Evolutionary conservation across 805 yeast species (phyloP), one percentile per base, ranked within the genome.

Genomic region (Cyberlindnera japonica): DNA sequence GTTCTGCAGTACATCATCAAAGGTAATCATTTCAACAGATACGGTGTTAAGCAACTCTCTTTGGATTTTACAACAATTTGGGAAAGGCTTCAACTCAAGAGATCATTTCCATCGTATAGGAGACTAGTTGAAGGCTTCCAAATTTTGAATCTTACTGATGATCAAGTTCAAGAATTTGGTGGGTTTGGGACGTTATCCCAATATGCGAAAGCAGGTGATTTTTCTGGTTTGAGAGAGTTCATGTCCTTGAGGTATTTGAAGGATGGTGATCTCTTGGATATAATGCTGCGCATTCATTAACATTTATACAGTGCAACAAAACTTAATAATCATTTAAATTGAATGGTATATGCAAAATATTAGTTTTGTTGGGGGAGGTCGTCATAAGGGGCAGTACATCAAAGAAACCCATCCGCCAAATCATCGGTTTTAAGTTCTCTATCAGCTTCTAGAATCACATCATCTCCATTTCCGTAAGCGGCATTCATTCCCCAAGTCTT

Each of bases 221-320:
- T 55, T 38, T 32, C 27, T 2, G 56, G 47, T 8, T 29, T 67
- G 19, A 62, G 51, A 43, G 35, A 47, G 2, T 36, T 38, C 9
- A 33, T 54, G 17, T 28, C 38, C 2, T 34, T 65, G 5, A 38
- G 38, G 7, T 45, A 46, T 28, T 41, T 65, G 25, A 47, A 38
- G 18, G 64, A 65, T 40, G 49, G 58, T 13, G 69, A 64, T 32
- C 53, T 67, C 9, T 56, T 63, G 36, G 70, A 67, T 49, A 62
- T 64, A 15, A 45, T 67, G 36, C 55, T 62, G 35, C 59, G 71
- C 44, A 53, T 65, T 19, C 43, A 42, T 28, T 41, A 33, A 33
- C 4, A 17, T 18, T n/a, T 30, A 25, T 22, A 22, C 25, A 11
- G 8, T 35, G 22, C 19, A n/a, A 15, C 22, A 15, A 25, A 18